Base-by-base conservation (phyloP, 768 basidiomycete genomes). In the Tephrocybe rancida region DNA sequence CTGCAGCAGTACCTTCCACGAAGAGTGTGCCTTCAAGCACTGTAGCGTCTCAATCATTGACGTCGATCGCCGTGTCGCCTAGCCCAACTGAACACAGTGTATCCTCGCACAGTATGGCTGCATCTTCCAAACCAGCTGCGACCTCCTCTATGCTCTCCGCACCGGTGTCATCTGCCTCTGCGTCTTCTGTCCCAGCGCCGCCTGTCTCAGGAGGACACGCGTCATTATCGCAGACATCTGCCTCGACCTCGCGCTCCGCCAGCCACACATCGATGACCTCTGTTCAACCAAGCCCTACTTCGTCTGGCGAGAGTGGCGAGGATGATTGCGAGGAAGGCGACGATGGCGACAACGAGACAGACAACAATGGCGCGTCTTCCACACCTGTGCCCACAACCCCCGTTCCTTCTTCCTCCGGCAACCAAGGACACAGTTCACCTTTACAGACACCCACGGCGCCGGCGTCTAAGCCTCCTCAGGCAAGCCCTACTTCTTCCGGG, bases 251-350 rank as follows among this genome's bases (percentile, higher is more conserved):
- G 13, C 45, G 16, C 16, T 32, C 45, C 16, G 24, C 21, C 9
- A 21, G 2, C 7, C 19, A 29, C 10, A 51, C 41, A 26, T 13
- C 26, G 13, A 24, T 27, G 21, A 30, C 32, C 11, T 13, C 25
- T 25, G 52, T 26, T 41, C 21, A 11, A 10, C 14, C 44, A n/a
- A 32, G 6, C 22, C n/a, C 30, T 22, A 26, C 24, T 30, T 25
- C 45, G 11, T 32, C 39, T 39, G 4, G 13, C 3, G 51, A 37
- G 7, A n/a, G 6, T 26, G 22, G 19, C n/a, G 44, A 46, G 9
- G 38, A 43, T 19, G 52, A 48, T 1, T 54, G 52, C 9, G 45
- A 47, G 10, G 51, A 52, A 13, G 52, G 19, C 8, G 52, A 54
- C 13, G 37, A 47, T 46, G n/a, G 30, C 1, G 44, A 22, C 34